Evolutionary conservation across 108 stramenopile species (phyloP).

Genomic region (Nitzschia inconspicua): DNA sequence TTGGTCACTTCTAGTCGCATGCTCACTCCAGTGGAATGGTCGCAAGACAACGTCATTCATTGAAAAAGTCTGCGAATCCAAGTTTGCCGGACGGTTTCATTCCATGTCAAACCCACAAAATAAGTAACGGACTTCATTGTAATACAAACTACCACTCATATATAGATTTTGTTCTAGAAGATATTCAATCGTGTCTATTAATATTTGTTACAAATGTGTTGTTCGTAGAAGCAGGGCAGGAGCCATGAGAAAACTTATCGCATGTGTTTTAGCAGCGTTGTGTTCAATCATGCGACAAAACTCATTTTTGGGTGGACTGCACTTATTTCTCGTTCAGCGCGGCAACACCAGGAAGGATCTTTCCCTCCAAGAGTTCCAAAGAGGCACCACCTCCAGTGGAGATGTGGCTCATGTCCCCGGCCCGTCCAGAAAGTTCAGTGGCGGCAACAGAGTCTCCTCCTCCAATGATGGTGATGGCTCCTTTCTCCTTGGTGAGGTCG

Average conservation of each 20-base stretch:
- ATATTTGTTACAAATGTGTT: not conserved
- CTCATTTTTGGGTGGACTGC: too few relatives aligned
- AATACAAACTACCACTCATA: too few relatives aligned
- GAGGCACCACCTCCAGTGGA: constrained; percentile 98
- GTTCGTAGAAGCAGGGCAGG: not conserved
- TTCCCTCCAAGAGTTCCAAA: constrained; percentile 97
- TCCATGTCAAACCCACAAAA: too few relatives aligned
- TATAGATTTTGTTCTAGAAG: too few relatives aligned
- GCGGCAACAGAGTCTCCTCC: constrained; percentile 99
- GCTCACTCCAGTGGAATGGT: too few relatives aligned
- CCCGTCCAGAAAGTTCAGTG: constrained; percentile 88
- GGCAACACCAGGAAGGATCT: constrained; percentile 97
- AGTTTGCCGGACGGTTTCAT: too few relatives aligned
- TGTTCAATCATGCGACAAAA: not conserved
- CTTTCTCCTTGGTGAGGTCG: constrained; percentile 82
- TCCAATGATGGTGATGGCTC: constrained; percentile 97
- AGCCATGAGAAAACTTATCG: not conserved
- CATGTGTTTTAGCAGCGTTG: not conserved
- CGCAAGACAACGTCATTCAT: too few relatives aligned
- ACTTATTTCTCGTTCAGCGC: constrained; percentile 91
- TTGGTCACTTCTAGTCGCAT: too few relatives aligned
- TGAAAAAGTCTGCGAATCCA: too few relatives aligned
- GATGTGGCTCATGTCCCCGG: constrained; percentile 97
- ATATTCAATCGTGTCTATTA: not conserved
- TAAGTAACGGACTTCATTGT: too few relatives aligned